These are phyloP conservation scores for Atractiella rhizophila DNA, from an alignment of 768 basidiomycete genomes.

Conservation along the genomic window DNA sequence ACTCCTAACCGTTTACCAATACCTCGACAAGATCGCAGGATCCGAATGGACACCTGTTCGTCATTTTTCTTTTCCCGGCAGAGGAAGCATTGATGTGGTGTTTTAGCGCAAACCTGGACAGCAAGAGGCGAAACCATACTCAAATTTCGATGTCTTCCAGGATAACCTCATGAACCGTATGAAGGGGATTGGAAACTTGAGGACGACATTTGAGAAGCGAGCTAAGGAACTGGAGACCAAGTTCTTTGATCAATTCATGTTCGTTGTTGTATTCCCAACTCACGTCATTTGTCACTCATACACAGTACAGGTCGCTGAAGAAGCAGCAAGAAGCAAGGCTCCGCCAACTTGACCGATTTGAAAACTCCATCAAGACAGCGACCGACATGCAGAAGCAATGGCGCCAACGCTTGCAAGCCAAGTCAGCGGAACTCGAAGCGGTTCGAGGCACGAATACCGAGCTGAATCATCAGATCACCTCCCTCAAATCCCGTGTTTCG, in stretches of 20 bases:
- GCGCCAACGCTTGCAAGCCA: constrained; percentile 53
- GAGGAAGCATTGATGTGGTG: too few species aligned
- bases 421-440: constrained; percentile 72
- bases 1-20: constrained; percentile 74
- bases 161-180: constrained; percentile 75
- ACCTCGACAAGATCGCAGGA: constrained; percentile 62
- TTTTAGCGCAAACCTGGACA: constrained; percentile 21
- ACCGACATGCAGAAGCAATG: constrained; percentile 57
- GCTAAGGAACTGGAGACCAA: constrained; percentile 49
- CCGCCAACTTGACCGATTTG: constrained; percentile 82
- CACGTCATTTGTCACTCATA: not conserved
- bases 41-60: not conserved
- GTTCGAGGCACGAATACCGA: constrained; percentile 52
- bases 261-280: constrained; percentile 11
- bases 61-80: constrained; percentile 10
- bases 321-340: constrained; percentile 68
- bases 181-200: constrained; percentile 58
- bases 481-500: constrained; percentile 24
- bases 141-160: constrained; percentile 79
- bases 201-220: constrained; percentile 61
- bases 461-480: constrained; percentile 40
- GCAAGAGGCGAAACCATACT: constrained; percentile 66
- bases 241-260: constrained; percentile 42
- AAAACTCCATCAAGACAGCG: constrained; percentile 53
- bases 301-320: constrained; percentile 33